Evolutionary conservation across 257 asterid species (phyloP), one percentile per base, ranked within the genome.

Genomic region (Ilex asprella): DNA sequence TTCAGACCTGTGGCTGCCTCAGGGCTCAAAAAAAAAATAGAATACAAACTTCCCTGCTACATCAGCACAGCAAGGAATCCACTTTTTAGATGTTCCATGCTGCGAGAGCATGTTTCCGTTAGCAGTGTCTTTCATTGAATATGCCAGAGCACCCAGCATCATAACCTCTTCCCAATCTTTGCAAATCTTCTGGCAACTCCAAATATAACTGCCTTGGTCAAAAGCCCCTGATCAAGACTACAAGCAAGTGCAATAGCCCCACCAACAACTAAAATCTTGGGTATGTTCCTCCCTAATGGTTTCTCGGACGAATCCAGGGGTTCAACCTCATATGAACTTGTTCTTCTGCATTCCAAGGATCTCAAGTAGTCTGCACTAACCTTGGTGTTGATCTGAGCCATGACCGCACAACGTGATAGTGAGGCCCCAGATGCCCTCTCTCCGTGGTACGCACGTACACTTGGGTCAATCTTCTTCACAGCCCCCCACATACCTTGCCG

Each of bases 401-500:
- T 74, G 43, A 44, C 14, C 30, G 81, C 84, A 10, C 73, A 53
- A 59, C 39, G 77, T 0, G 91, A 78, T 11, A 77, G 77, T 3
- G 84, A 71, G 9, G 74, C 78, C 14, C 70, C 87, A 0, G 87
- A 72, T 7, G 76, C 75, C 46, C 85, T 56, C 15, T 76, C 75
- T 49, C 73, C 78, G 74, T 86, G 95, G 74, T 86, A 84, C 59
- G 89, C 84, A 15, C 89, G 91, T 32, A 86, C 62, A 16, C 80
- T 89, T 14, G 89, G 85, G 56, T 81, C 91, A 0, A 86, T 76
- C 75, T 84, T 86, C 70, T 84, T 79, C 50, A 86, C 95, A 6
- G 95, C 80, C 7, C 89, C 88, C 95, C 95, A 86, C 95, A 86
- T 86, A 63, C 95, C 95, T 73, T 86, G 89, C 2, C 87, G 82